Evolutionary conservation across 495 filamentous ascomycete species (phyloP).

Genomic region (Aspergillus kassunensis): DNA sequence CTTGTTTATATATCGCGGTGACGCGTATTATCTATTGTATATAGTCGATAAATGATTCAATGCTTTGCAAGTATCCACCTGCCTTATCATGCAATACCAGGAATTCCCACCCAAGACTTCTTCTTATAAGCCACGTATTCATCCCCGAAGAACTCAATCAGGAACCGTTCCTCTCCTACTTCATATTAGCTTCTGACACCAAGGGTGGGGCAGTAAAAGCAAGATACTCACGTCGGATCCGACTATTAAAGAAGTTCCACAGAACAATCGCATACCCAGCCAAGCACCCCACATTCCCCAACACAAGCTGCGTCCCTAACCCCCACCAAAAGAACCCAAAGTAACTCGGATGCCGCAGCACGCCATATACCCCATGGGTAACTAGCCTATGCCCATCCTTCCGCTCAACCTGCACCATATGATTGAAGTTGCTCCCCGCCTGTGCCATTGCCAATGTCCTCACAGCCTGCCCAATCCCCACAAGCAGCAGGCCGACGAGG

Average conservation of each 20-base stretch:
- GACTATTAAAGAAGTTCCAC: slow-evolving; percentile 74
- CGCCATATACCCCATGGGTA: slow-evolving; percentile 61
- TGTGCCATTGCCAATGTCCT: slow-evolving; percentile 80
- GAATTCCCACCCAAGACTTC: slow-evolving; percentile 69
- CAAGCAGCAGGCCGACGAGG: slow-evolving; percentile 57
- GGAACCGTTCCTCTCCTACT: slow-evolving; percentile 68
- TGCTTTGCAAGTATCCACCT: not conserved
- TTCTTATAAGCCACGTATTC: slow-evolving; percentile 74
- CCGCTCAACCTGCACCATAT: slow-evolving; percentile 67
- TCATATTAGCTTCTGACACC: not conserved
- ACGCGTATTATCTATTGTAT: slow-evolving; percentile 3
- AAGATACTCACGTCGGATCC: slow-evolving; percentile 60
- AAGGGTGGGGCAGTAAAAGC: too few relatives aligned
- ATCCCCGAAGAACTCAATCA: slow-evolving; percentile 77
- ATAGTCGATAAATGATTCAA: not conserved
- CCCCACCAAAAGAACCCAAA: slow-evolving; percentile 99
- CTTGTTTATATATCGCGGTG: too few relatives aligned
- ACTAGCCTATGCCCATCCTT: slow-evolving; percentile 71
- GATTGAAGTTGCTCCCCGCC: slow-evolving; percentile 89
- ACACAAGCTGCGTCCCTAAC: slow-evolving; percentile 83
- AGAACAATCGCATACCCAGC: slow-evolving; percentile 68
- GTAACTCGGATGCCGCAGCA: slow-evolving; percentile 81
- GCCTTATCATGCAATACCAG: slow-evolving; percentile 47
- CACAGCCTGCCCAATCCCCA: slow-evolving; percentile 65
- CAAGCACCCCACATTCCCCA: slow-evolving; percentile 80